Conservation (phyloP, 805 yeast species). For the Martiniozyma abietophila region DNA sequence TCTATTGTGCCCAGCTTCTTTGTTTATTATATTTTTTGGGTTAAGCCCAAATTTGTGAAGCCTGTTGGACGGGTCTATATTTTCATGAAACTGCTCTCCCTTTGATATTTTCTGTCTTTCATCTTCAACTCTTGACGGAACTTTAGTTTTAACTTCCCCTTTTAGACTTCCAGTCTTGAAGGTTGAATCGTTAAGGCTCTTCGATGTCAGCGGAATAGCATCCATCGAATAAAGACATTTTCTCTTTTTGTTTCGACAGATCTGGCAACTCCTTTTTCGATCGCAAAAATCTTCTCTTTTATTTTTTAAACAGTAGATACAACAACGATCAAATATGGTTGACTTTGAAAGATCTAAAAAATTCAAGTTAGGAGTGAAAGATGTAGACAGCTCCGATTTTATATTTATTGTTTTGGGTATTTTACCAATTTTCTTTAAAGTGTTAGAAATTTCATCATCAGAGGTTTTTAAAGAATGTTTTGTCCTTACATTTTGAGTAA, state of each 20-base stretch:
- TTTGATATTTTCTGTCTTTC: too few relatives aligned
- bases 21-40: too few relatives aligned
- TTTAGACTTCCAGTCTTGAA: too few relatives aligned
- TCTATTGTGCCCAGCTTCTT: too few relatives aligned
- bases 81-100: too few relatives aligned
- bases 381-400: not conserved
- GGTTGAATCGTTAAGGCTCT: too few relatives aligned
- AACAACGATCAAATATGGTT: slow-evolving; percentile 17
- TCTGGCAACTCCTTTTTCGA: slow-evolving; percentile 10
- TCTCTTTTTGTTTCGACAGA: slow-evolving; percentile 9
- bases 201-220: too few relatives aligned
- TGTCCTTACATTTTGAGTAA: not conserved
- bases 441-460: not conserved
- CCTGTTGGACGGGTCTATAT: too few relatives aligned
- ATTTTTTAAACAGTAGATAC: slow-evolving; percentile 10
- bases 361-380: slow-evolving; percentile 1
- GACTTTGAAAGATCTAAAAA: slow-evolving; percentile 15
- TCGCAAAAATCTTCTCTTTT: slow-evolving; percentile 8
- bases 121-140: too few relatives aligned
- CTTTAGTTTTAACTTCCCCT: too few relatives aligned
- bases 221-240: slow-evolving; percentile 9
- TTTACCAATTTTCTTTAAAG: not conserved
- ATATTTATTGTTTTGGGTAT: not conserved
- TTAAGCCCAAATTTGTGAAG: too few relatives aligned
- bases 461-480: not conserved